These are phyloP conservation scores for Kurtzmaniella cleridarum DNA, from an alignment of 805 yeast genomes.

Conservation along the genomic window DNA sequence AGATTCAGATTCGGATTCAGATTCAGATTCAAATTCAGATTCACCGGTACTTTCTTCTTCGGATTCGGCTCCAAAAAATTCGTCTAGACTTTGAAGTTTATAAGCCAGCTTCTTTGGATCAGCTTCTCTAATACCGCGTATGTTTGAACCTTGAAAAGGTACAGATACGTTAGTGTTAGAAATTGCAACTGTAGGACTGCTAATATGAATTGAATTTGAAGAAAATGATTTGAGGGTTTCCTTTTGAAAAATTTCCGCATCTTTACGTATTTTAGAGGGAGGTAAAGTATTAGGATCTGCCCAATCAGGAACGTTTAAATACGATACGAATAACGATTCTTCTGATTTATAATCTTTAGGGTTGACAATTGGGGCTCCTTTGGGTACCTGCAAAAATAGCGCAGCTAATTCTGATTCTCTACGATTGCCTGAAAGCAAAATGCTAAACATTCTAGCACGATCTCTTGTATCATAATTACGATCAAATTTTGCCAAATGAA, in stretches of 20 bases:
- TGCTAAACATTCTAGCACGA: slow-evolving; percentile 67
- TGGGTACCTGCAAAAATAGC: slow-evolving; percentile 70
- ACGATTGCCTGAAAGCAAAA: slow-evolving; percentile 46
- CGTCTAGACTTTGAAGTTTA: slow-evolving; percentile 77
- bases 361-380: slow-evolving; percentile 16
- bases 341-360: background rate
- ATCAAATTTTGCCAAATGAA: slow-evolving; percentile 71
- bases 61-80: slow-evolving; percentile 52
- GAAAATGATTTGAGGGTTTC: slow-evolving; percentile 10
- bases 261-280: slow-evolving; percentile 25
- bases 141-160: slow-evolving; percentile 18
- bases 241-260: slow-evolving; percentile 12
- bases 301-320: slow-evolving; percentile 42
- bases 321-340: slow-evolving; percentile 5
- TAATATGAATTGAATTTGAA: slow-evolving; percentile 9
- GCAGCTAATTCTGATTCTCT: slow-evolving; percentile 55
- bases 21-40: slow-evolving; percentile 15
- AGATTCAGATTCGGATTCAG: slow-evolving; percentile 8
- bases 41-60: slow-evolving; percentile 17
- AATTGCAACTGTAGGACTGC: slow-evolving; percentile 9
- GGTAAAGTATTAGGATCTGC: slow-evolving; percentile 26
- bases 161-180: slow-evolving; percentile 14
- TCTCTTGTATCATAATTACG: slow-evolving; percentile 74
- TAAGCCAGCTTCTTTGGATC: slow-evolving; percentile 30
- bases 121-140: slow-evolving; percentile 5